Evolutionary conservation across 2,329 filamentous ascomycete genomes (phyloP).

Genomic region (Rhynchosporium secalis): DNA sequence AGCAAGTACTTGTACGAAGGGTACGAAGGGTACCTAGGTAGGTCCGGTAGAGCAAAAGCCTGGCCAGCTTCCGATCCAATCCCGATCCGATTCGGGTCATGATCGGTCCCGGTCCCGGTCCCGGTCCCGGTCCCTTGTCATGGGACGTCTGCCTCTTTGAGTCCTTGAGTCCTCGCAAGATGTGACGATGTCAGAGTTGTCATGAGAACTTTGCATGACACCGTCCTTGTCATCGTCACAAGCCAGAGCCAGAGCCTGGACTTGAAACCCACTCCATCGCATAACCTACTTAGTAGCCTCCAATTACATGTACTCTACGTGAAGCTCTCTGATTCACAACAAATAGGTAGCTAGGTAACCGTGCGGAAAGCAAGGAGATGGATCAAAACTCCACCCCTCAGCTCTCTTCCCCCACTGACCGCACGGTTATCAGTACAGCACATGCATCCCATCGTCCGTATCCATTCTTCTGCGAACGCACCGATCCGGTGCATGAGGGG

Average conservation of each 20-base stretch:
- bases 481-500: not conserved
- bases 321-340: too few relatives aligned
- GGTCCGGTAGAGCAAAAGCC: too few relatives aligned
- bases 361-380: too few relatives aligned
- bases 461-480: not conserved
- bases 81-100: constrained; percentile 2
- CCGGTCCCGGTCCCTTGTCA: constrained; percentile 1
- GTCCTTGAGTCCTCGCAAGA: not conserved
- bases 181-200: not conserved
- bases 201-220: too few relatives aligned
- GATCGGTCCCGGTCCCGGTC: not conserved
- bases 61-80: too few relatives aligned
- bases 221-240: not conserved
- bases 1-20: too few relatives aligned
- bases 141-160: not conserved
- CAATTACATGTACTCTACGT: too few relatives aligned
- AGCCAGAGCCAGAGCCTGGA: not conserved
- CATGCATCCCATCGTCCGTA: not conserved
- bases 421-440: not conserved
- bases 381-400: not conserved
- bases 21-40: too few relatives aligned
- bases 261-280: not conserved
- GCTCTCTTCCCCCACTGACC: not conserved
- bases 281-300: too few relatives aligned
- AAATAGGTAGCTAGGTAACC: too few relatives aligned